Evolutionary conservation across 352 stramenopile species (phyloP).

Genomic region (Phytopythium aichiense): DNA sequence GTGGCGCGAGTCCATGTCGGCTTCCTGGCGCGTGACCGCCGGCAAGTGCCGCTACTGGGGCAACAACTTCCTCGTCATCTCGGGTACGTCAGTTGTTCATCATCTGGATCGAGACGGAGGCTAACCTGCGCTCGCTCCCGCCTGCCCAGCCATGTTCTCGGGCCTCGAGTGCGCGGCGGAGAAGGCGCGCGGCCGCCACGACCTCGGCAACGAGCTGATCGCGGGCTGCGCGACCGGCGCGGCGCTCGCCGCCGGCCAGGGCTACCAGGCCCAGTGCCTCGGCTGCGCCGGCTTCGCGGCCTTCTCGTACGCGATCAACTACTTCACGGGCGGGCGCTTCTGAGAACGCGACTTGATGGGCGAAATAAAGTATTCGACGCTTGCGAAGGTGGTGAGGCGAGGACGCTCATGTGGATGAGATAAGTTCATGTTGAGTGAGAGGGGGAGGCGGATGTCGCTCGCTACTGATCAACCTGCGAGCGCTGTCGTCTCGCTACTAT

Average conservation of each 20-base stretch:
- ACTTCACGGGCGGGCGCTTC: conserved; percentile 78
- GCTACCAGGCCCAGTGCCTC: conserved; percentile 90
- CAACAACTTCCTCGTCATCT: conserved; percentile 88
- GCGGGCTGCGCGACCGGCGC: conserved; percentile 95
- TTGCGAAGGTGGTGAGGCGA: neutral
- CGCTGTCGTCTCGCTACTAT: neutral
- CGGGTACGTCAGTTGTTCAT: conserved; percentile 25
- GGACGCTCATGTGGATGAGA: neutral
- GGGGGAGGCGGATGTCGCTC: neutral
- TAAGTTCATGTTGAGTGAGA: neutral
- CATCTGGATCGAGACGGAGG: neutral
- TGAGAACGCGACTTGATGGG: conserved; percentile 12
- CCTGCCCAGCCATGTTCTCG: conserved; percentile 88
- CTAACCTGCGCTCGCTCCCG: neutral
- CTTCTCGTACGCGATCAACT: conserved; percentile 90
- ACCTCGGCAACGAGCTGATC: conserved; percentile 93
- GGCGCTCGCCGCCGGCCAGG: conserved; percentile 91
- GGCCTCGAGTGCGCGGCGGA: conserved; percentile 93
- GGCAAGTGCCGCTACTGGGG: conserved; percentile 84
- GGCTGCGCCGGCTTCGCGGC: conserved; percentile 92
- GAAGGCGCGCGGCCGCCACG: conserved; percentile 92
- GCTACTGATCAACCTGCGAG: neutral
- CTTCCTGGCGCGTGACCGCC: conserved; percentile 59
- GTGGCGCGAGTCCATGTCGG: conserved; percentile 68
- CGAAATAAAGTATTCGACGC: neutral